phyloP scores from a whole-genome alignment of 1,139 yeast genomes.

The Pichia cactophila region DNA sequence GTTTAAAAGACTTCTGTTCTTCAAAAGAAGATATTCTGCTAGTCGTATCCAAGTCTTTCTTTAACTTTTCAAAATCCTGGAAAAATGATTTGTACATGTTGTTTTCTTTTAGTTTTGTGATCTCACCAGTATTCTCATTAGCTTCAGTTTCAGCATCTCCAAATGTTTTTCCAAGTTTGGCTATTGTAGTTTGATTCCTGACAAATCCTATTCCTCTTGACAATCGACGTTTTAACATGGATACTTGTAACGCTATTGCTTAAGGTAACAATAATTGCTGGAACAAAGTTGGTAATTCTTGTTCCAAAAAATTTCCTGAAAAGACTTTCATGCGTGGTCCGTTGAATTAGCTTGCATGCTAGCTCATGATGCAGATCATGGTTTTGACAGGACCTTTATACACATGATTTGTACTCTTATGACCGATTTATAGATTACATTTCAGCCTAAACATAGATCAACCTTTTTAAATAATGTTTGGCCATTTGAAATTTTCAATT shows the following conservation, averaged over 20 bases:
- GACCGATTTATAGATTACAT: no score
- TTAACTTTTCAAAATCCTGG: constrained; percentile 21
- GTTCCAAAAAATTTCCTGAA: no score
- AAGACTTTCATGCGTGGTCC: no score
- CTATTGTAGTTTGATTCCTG: constrained; percentile 1
- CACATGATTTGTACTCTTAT: no score
- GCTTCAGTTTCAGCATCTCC: constrained; percentile 13
- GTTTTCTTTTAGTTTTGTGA: constrained; percentile 14
- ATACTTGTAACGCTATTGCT: neutral
- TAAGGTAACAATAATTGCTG: no score
- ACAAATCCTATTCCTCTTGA: neutral
- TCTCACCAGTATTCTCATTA: neutral
- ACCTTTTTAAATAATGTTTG: no score
- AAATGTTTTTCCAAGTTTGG: constrained; percentile 15
- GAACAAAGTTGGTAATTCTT: no score
- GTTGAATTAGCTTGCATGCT: no score
- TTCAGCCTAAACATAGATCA: no score
- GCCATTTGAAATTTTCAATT: no score
- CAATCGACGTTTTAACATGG: neutral
- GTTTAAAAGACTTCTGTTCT: constrained; percentile 27
- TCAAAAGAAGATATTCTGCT: constrained; percentile 23
- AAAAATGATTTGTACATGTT: constrained; percentile 22
- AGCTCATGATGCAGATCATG: no score
- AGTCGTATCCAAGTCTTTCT: constrained; percentile 12
- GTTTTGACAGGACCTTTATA: no score